Percentiles rank a stretch among this genome's conserved stretches.
Conservation (phyloP, 2,329 filamentous ascomycete genomes). For the Colletotrichum trifolii region DNA sequence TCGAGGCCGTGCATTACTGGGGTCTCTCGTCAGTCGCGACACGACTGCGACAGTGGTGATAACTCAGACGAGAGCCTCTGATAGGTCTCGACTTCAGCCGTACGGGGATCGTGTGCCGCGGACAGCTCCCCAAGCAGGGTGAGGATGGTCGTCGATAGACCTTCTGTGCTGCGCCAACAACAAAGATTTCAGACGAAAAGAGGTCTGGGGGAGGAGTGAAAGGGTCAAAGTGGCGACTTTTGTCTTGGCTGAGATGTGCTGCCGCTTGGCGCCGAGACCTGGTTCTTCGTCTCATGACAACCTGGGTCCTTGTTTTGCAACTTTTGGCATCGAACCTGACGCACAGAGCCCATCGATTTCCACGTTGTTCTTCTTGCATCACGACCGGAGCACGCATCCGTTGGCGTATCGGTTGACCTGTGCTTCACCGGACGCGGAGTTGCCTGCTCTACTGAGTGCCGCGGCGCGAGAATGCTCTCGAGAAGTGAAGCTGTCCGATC, state of each 20-base stretch:
- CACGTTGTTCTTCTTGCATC: too few relatives aligned
- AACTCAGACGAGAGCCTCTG: conserved; percentile 24
- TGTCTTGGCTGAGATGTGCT: too few relatives aligned
- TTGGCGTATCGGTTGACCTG: background rate
- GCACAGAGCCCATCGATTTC: too few relatives aligned
- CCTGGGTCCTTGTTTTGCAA: too few relatives aligned
- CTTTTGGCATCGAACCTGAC: too few relatives aligned
- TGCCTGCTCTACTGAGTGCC: conserved; percentile 1
- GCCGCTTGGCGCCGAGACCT: too few relatives aligned
- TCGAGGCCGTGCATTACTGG: conserved; percentile 12
- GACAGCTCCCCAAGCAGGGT: background rate
- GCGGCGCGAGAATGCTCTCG: conserved; percentile 1
- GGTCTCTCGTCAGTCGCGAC: conserved; percentile 24
- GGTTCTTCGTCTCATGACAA: too few relatives aligned
- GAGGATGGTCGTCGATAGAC: background rate
- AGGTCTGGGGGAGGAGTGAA: too few relatives aligned
- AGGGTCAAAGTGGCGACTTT: too few relatives aligned
- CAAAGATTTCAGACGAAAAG: too few relatives aligned
- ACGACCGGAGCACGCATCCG: too few relatives aligned
- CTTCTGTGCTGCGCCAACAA: too few relatives aligned
- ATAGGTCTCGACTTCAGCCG: conserved; percentile 1
- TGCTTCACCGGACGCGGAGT: conserved; percentile 12
- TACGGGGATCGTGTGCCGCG: background rate
- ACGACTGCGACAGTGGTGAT: conserved; percentile 32
- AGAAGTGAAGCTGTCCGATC: background rate